Base-by-base conservation (phyloP, 441 rosid genomes). In the Hura crepitans region DNA sequence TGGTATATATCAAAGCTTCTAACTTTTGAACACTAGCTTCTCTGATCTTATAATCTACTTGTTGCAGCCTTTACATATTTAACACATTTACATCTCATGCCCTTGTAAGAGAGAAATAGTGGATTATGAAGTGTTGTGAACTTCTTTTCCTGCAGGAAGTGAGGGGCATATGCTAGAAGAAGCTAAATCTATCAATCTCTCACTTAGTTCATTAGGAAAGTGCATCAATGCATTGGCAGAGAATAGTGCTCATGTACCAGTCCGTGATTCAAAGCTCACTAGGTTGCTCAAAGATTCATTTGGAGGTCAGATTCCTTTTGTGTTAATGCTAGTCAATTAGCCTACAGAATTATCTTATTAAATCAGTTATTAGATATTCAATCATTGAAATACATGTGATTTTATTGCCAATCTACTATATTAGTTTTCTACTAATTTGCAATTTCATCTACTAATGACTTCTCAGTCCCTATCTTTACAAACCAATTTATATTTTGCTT, bases 181-280 rank as follows among this genome's bases (percentile, higher is more conserved):
- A 88, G 99, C 99, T 14, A 95, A 92, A 79, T 95, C 92, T 68
- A 95, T 95, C 71, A 95, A 92, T 78, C 97, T 95, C 68, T 95
- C 99, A n/a, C 85, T 95, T 72, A 95, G 98, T 89, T 95, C 98
- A 71, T 70, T 95, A 77, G 99, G 99, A 35, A 95, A 95, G 82
- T 95, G 99, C 87, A 95, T 95, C 62, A 95, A 95, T 83, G 95
- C 99, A 74, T 86, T 95, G 67, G 99, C 99, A 49, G 99, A 95
- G 85, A 92, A 89, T 77, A 89, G 92, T 75, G 68, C 96, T 65
- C 99, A 95, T 74, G 96, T 95, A 73, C 99, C 99, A 25, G 85
- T 92, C 75, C 98, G 98, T 76, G 99, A 95, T 88, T 95, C 99
- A 63, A 95, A 95, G 77, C 96, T 95, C 65, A 92, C 98, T 56